These are phyloP conservation scores for Xylaria sp. DNA, from an alignment of 2,329 filamentous ascomycete genomes.

Conservation along the genomic window DNA sequence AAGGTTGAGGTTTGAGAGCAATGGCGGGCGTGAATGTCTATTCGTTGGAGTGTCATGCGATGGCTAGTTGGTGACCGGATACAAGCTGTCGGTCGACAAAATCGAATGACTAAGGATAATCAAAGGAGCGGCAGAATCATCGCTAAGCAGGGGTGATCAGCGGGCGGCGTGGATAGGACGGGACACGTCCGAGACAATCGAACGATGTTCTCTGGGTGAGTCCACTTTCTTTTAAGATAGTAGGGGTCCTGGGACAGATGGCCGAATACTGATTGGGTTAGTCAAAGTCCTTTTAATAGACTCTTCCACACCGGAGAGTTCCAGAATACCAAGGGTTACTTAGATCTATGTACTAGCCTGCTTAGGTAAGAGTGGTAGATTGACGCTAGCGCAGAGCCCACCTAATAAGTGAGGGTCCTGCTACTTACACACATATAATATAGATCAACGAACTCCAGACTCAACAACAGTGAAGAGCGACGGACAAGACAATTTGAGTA, in stretches of 20 bases:
- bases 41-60: not conserved
- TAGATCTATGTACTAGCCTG: too few species aligned
- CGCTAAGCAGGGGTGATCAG: slow-evolving; percentile 22
- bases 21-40: not conserved
- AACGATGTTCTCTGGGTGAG: slow-evolving; percentile 22
- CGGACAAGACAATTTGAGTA: not conserved
- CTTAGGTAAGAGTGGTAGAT: too few species aligned
- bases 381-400: not conserved
- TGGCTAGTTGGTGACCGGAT: not conserved
- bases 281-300: slow-evolving; percentile 15
- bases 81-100: not conserved
- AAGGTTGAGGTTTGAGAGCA: slow-evolving; percentile 1
- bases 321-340: not conserved
- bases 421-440: not conserved
- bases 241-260: not conserved
- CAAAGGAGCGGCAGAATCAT: slow-evolving; percentile 33
- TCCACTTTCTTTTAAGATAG: slow-evolving; percentile 8
- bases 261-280: not conserved
- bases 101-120: slow-evolving; percentile 16
- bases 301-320: slow-evolving; percentile 10
- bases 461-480: too few species aligned
- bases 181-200: slow-evolving; percentile 24
- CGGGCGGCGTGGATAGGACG: slow-evolving; percentile 19
- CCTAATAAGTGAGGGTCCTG: not conserved
- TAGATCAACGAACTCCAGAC: not conserved